Conservation (phyloP, 2,329 filamentous ascomycete genomes). For the Scytalidium sp. region DNA sequence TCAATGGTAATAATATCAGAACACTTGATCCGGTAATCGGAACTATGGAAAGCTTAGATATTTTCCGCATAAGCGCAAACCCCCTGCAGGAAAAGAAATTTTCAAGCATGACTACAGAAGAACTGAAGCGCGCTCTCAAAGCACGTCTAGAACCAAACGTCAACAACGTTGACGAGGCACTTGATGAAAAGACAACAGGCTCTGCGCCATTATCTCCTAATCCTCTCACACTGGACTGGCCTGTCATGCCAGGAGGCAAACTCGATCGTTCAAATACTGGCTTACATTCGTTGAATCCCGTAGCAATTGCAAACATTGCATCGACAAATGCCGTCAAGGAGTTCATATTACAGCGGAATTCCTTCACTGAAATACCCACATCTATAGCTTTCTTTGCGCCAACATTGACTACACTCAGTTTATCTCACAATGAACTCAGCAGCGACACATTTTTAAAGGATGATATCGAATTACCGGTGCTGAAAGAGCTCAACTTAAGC, state of each 20-base stretch:
- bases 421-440: slow-evolving; percentile 72
- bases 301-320: slow-evolving; percentile 53
- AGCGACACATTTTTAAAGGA: slow-evolving; percentile 64
- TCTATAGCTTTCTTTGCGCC: slow-evolving; percentile 69
- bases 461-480: slow-evolving; percentile 64
- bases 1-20: slow-evolving; percentile 81
- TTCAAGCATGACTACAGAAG: slow-evolving; percentile 73
- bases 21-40: slow-evolving; percentile 73
- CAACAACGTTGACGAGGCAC: slow-evolving; percentile 11
- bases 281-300: slow-evolving; percentile 56
- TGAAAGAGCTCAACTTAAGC: slow-evolving; percentile 75
- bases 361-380: slow-evolving; percentile 65
- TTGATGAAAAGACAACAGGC: slow-evolving; percentile 17
- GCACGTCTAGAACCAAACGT: slow-evolving; percentile 58
- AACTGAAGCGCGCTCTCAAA: slow-evolving; percentile 72
- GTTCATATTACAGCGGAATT: slow-evolving; percentile 74
- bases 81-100: slow-evolving; percentile 87
- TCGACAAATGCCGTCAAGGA: slow-evolving; percentile 49
- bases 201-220: slow-evolving; percentile 18
- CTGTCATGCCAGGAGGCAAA: slow-evolving; percentile 40
- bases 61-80: slow-evolving; percentile 81
- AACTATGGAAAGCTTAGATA: slow-evolving; percentile 72
- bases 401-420: slow-evolving; percentile 67
- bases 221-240: slow-evolving; percentile 22
- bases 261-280: slow-evolving; percentile 69